A percentile compares a stretch with the other conserved stretches of the same genome.
Evolutionary conservation across 352 stramenopile genomes (phyloP).

Genomic region (Pythium chondricola): DNA sequence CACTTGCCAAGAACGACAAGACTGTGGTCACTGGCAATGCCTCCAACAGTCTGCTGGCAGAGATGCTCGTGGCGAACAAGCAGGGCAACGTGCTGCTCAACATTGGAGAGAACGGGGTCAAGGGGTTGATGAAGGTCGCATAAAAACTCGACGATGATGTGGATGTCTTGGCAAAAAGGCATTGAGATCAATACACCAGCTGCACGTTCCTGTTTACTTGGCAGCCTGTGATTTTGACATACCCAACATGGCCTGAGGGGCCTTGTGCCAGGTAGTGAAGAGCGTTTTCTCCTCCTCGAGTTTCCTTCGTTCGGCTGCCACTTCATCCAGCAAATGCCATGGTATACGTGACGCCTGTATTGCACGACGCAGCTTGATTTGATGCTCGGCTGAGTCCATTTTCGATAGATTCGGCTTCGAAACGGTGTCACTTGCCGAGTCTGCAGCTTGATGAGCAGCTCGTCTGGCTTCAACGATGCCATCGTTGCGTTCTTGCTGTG

Average conservation of each 20-base stretch:
- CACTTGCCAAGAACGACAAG: constrained; percentile 36
- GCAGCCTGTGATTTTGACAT: too few species aligned
- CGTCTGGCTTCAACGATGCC: too few species aligned
- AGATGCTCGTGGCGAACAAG: constrained; percentile 52
- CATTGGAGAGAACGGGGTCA: constrained; percentile 20
- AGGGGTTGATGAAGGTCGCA: constrained; percentile 18
- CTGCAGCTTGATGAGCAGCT: too few species aligned
- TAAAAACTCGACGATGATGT: too few species aligned
- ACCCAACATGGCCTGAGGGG: constrained; percentile 16
- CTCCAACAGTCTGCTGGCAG: constrained; percentile 41
- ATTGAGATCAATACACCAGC: too few species aligned
- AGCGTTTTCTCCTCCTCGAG: constrained; percentile 52
- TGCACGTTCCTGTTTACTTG: too few species aligned
- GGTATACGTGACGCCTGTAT: constrained; percentile 51
- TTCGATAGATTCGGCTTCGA: too few species aligned
- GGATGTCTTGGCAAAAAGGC: too few species aligned
- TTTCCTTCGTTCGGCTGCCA: constrained; percentile 37
- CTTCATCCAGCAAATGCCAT: constrained; percentile 64
- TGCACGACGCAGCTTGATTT: constrained; percentile 13
- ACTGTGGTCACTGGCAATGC: constrained; percentile 42
- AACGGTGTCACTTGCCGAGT: too few species aligned
- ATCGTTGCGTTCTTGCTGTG: constrained; percentile 12
- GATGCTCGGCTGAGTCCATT: constrained; percentile 4
- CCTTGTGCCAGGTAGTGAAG: constrained; percentile 50
- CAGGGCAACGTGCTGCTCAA: constrained; percentile 49